A percentile compares a stretch with the other conserved stretches of the same genome.
Evolutionary conservation across 164 flowering plant species (phyloP).

Genomic region (Akebia trifoliata): DNA sequence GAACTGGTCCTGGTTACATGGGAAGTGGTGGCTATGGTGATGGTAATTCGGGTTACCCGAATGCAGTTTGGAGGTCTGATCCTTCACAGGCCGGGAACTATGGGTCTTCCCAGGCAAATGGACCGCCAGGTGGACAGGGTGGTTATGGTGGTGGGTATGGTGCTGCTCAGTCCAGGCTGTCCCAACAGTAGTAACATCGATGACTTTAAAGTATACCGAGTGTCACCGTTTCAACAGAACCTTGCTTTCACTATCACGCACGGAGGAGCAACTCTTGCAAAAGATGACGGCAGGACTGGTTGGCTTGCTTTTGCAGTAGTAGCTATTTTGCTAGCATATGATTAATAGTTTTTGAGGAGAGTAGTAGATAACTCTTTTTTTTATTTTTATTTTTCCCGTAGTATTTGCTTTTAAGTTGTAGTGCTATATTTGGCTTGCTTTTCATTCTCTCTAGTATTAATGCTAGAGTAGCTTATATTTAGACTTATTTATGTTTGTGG

Average conservation of each 20-base stretch:
- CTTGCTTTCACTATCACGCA: too few species aligned
- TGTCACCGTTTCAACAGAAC: conserved; percentile 23
- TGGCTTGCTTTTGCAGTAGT: conserved; percentile 52
- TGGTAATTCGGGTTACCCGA: conserved; percentile 54
- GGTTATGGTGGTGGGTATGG: conserved; percentile 70
- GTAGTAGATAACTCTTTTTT: conserved; percentile 30
- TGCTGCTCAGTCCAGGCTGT: conserved; percentile 54
- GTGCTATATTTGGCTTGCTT: conserved; percentile 41
- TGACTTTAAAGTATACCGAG: conserved; percentile 27
- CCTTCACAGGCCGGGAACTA: conserved; percentile 62
- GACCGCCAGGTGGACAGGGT: conserved; percentile 51
- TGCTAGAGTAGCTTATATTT: conserved; percentile 30
- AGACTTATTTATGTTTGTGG: conserved; percentile 18
- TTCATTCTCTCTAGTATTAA: conserved; percentile 32
- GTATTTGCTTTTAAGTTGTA: conserved; percentile 36
- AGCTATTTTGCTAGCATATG: conserved; percentile 43
- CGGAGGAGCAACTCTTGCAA: conserved; percentile 23
- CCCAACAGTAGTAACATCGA: conserved; percentile 56
- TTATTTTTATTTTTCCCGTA: conserved; percentile 24
- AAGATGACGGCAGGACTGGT: conserved; percentile 44
- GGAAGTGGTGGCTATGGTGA: conserved; percentile 66
- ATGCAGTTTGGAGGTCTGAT: conserved; percentile 65
- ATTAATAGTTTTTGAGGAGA: conserved; percentile 37
- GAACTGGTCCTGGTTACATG: conserved; percentile 51
- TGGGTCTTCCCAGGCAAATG: conserved; percentile 44